A percentile compares a stretch with the other conserved stretches of the same genome.
phyloP scores from a whole-genome alignment of 1,284 basidiomycete species.

The Lentinula novae-zelandiae region DNA sequence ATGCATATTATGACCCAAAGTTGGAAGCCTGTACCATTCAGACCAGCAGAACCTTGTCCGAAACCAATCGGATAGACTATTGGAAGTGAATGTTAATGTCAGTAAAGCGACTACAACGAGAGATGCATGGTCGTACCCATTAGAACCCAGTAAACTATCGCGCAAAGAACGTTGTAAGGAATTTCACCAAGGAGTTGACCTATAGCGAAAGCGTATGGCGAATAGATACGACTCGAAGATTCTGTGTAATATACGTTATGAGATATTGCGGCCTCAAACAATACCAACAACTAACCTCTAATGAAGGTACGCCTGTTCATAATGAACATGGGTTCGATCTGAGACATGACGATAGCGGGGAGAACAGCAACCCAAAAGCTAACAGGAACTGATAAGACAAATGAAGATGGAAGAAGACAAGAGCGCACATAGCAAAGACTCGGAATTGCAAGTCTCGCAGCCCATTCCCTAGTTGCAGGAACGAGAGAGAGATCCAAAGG shows the following conservation, averaged over 20 bases:
- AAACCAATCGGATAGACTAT: slow-evolving; percentile 70
- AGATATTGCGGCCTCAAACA: neutral
- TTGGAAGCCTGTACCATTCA: slow-evolving; percentile 72
- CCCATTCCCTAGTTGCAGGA: slow-evolving; percentile 69
- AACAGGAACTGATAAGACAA: slow-evolving; percentile 12
- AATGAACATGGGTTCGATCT: slow-evolving; percentile 87
- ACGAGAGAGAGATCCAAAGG: slow-evolving; percentile 79
- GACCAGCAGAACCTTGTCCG: slow-evolving; percentile 57
- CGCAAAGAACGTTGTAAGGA: slow-evolving; percentile 75
- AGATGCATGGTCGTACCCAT: slow-evolving; percentile 28
- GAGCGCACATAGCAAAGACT: slow-evolving; percentile 69
- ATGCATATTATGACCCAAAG: slow-evolving; percentile 70
- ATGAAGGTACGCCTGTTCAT: slow-evolving; percentile 72
- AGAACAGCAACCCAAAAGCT: slow-evolving; percentile 71
- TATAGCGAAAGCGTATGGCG: slow-evolving; percentile 78
- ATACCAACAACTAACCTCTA: slow-evolving; percentile 31
- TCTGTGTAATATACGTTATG: slow-evolving; percentile 31
- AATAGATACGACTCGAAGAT: slow-evolving; percentile 75
- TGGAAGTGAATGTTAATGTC: neutral
- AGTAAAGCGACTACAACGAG: neutral
- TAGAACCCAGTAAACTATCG: slow-evolving; percentile 73
- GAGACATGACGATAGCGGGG: slow-evolving; percentile 75
- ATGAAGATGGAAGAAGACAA: neutral
- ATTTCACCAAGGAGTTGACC: slow-evolving; percentile 82
- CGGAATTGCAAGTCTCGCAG: slow-evolving; percentile 80